Evolutionary conservation across 805 yeast species (phyloP).

Genomic region (Sugiyamaella boreocaroliniensis): DNA sequence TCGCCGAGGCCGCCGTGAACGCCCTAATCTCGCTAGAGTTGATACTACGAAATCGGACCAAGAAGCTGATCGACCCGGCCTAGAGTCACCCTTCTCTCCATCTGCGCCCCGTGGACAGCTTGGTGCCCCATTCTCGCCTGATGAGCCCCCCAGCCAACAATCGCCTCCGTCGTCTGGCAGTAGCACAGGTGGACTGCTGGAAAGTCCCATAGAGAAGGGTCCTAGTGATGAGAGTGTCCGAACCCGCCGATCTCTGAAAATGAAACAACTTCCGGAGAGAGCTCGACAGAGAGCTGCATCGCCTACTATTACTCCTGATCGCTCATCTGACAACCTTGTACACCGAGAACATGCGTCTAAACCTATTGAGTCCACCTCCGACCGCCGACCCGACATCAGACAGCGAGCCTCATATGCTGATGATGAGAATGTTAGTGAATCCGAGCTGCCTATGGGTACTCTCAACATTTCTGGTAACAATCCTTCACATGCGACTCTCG

Average conservation of each 20-base stretch:
- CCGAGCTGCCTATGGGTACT: too few species aligned
- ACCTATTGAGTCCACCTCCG: too few species aligned
- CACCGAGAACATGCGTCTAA: not conserved
- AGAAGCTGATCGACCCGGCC: not conserved
- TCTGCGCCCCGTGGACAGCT: not conserved
- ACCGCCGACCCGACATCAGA: too few species aligned
- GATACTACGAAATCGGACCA: not conserved
- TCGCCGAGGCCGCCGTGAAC: conserved; percentile 7
- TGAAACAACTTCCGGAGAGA: not conserved
- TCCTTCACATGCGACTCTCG: conserved; percentile 3
- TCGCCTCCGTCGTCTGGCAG: not conserved
- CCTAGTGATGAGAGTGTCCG: not conserved
- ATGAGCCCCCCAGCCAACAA: not conserved
- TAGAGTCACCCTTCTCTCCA: not conserved
- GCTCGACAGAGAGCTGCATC: not conserved
- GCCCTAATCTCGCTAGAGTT: not conserved
- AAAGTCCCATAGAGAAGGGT: not conserved
- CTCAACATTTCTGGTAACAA: not conserved
- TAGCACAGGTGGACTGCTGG: not conserved
- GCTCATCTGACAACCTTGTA: not conserved
- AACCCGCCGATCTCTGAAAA: not conserved
- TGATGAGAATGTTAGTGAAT: too few species aligned
- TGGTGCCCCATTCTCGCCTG: not conserved
- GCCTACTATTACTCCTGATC: not conserved
- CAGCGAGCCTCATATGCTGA: too few species aligned